Percentiles rank a stretch among this genome's conserved stretches.
These are phyloP conservation scores for Sarocladiaceae sp. DNA, from an alignment of 2,329 filamentous ascomycete species.

Conservation along the genomic window DNA sequence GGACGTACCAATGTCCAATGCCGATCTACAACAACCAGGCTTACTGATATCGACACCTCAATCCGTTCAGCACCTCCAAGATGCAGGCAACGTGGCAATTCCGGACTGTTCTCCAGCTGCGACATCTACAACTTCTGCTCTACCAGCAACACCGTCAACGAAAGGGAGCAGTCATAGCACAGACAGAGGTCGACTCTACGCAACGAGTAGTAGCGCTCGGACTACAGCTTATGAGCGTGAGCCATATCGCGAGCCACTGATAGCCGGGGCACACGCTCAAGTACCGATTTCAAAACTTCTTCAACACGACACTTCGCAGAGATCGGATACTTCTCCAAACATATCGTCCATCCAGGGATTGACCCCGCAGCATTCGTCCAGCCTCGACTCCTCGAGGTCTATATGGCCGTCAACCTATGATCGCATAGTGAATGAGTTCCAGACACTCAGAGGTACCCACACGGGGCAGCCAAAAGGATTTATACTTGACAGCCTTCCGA, in stretches of 20 bases:
- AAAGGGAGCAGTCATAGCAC: background rate
- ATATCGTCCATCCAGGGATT: background rate
- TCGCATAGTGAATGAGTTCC: background rate
- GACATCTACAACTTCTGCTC: background rate
- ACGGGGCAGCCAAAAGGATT: background rate
- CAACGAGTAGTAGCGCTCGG: conserved; percentile 8
- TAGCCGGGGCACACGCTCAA: background rate
- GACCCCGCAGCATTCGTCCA: background rate
- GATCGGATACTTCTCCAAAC: no score
- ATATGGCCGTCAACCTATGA: background rate
- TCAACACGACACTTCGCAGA: background rate
- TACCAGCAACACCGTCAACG: background rate
- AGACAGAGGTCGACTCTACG: conserved; percentile 2
- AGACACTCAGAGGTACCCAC: background rate
- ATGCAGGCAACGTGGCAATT: background rate
- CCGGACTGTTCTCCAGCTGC: background rate
- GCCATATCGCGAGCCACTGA: background rate
- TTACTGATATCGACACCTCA: background rate
- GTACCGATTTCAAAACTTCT: conserved; percentile 1
- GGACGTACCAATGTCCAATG: background rate
- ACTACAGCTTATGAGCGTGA: background rate
- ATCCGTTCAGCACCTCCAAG: no score
- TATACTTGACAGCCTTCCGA: conserved; percentile 20
- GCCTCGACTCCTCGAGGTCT: background rate
- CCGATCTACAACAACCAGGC: background rate